These are phyloP conservation scores for Fusarium hostae DNA, from an alignment of 2,329 filamentous ascomycete species.

Conservation along the genomic window DNA sequence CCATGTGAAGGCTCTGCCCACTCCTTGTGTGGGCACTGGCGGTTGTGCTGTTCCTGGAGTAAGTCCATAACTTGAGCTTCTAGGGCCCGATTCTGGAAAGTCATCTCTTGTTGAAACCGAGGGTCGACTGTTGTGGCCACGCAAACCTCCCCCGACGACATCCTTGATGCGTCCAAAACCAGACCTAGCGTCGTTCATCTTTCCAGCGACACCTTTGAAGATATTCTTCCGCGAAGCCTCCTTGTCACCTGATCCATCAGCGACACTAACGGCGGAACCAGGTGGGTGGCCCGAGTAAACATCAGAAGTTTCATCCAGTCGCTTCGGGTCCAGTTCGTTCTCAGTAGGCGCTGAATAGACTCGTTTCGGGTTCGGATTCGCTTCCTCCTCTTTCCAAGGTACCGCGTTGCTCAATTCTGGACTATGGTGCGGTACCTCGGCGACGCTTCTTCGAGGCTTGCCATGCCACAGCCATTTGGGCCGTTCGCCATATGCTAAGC, in stretches of 20 bases:
- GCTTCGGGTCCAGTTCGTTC: slow-evolving; percentile 60
- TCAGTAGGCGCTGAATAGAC: slow-evolving; percentile 63
- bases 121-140: slow-evolving; percentile 64
- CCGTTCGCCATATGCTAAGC: slow-evolving; percentile 81
- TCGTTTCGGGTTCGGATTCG: slow-evolving; percentile 56
- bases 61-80: slow-evolving; percentile 23
- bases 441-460: slow-evolving; percentile 76
- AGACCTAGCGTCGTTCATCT: slow-evolving; percentile 82
- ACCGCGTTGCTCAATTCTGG: slow-evolving; percentile 59
- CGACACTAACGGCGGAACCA: slow-evolving; percentile 58
- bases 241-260: slow-evolving; percentile 62
- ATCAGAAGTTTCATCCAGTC: slow-evolving; percentile 58
- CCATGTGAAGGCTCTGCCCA: slow-evolving; percentile 69
- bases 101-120: slow-evolving; percentile 64
- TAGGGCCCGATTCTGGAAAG: slow-evolving; percentile 50
- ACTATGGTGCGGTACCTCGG: slow-evolving; percentile 59
- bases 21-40: slow-evolving; percentile 48
- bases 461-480: slow-evolving; percentile 96
- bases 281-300: slow-evolving; percentile 58
- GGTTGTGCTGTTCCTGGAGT: slow-evolving; percentile 46
- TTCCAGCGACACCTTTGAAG: slow-evolving; percentile 82
- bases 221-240: slow-evolving; percentile 72
- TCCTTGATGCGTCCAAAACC: slow-evolving; percentile 89
- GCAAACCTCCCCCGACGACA: slow-evolving; percentile 73
- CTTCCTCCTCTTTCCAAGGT: slow-evolving; percentile 65